Evolutionary conservation across 176 grass and related monocot genomes (phyloP), one percentile per base, ranked within the genome.

Genomic region (Ananas comosus): DNA sequence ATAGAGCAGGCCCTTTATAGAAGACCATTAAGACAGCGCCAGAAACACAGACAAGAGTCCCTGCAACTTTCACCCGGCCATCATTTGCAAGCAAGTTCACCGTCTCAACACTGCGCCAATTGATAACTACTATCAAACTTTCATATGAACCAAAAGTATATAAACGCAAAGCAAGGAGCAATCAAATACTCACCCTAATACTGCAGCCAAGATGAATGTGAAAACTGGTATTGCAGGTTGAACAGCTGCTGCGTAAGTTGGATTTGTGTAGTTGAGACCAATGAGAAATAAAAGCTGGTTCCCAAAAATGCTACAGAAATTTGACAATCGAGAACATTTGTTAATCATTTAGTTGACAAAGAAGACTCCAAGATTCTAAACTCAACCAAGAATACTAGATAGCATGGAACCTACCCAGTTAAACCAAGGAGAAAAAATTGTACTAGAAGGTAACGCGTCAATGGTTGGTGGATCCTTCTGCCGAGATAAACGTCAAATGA

Each of bases 191-290:
- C 68, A 91, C 89, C 94, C 84, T 0, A 82, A 66, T 52, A 87
- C 75, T 29, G 82, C 89, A 3, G 94, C 86, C 9, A 97, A 9
- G 50, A 97, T 73, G 9, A 92, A 92, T 0, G 94, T 92, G 71
- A 97, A 90, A 13, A 97, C 89, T 2, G 94, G 94, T 83, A 93
- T 97, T 1, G 94, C 87, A 7, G 94, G 94, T 81, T 97, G 89
- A 83, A 97, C 85, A 0, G 89, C 89, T 3, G 94, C 78, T 49
- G 94, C 89, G 70, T 93, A 92, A 79, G 86, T 83, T 70, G 94
- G 84, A 70, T 87, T 97, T 59, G 94, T 97, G 75, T 78, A 97
- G 69, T 80, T 78, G 56, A 97, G 82, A 52, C 94, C 94, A 0
- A 97, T 78, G 54, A 97, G 81, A 81, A 93, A 93, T 10, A 97